Conservation (phyloP, 208 protist species). For the Giardia muris region DNA sequence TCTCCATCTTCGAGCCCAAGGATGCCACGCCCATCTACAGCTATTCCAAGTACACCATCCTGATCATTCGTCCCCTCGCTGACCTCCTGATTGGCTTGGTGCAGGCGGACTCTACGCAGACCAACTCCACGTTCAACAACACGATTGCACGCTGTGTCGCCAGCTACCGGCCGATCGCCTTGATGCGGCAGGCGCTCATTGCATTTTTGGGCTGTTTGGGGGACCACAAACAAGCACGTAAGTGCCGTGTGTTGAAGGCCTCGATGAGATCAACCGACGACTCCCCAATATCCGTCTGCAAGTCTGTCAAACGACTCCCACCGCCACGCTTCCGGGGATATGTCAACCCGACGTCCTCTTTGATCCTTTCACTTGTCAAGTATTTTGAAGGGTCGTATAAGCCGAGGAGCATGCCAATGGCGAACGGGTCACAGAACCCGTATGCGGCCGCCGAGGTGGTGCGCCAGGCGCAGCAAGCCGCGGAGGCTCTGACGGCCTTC, state of each 20-base stretch:
- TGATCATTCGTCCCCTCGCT: not conserved
- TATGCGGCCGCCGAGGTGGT: not conserved
- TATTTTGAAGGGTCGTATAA: not conserved
- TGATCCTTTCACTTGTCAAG: not conserved
- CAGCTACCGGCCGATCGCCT: not conserved
- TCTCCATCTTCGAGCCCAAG: not conserved
- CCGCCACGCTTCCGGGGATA: not conserved
- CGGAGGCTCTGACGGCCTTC: not conserved
- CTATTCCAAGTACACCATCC: too few relatives aligned
- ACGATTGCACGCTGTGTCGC: slow-evolving; percentile 2
- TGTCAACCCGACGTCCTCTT: not conserved
- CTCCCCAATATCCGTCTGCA: not conserved
- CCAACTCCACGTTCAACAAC: not conserved
- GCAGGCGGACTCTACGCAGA: not conserved
- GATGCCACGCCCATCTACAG: not conserved
- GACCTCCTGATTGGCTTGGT: not conserved
- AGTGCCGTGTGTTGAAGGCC: not conserved
- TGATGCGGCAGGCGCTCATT: not conserved
- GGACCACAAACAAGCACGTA: not conserved
- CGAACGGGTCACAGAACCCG: not conserved
- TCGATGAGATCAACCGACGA: not conserved
- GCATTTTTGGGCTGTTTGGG: not conserved
- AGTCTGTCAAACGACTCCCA: slow-evolving; percentile 9
- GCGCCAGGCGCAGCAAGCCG: not conserved
- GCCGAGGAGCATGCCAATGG: not conserved